These are phyloP conservation scores for Chrysosphaeria jannelii DNA, from an alignment of 2,329 filamentous ascomycete genomes.

Conservation along the genomic window DNA sequence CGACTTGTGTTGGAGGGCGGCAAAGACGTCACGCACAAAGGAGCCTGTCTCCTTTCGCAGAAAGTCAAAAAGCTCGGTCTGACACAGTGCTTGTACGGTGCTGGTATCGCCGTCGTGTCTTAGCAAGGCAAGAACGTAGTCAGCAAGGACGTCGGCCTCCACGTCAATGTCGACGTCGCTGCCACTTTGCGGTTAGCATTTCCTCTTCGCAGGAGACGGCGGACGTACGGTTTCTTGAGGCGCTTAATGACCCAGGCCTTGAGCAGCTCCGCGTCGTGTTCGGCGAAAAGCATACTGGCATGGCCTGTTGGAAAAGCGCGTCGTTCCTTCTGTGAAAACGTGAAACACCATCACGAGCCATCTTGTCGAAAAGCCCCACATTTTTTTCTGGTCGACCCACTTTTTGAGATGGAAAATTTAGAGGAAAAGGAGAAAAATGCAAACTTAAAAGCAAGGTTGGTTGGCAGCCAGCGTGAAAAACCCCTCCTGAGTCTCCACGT, in stretches of 20 bases:
- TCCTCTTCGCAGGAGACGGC: slow-evolving; percentile 9
- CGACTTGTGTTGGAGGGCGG: slow-evolving; percentile 28
- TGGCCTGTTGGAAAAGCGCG: too few species aligned
- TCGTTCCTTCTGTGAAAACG: too few species aligned
- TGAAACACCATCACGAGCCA: too few species aligned
- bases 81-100: slow-evolving; percentile 35
- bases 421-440: too few species aligned
- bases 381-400: too few species aligned
- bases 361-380: too few species aligned
- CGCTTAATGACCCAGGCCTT: slow-evolving; percentile 55
- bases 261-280: slow-evolving; percentile 29
- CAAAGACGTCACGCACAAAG: slow-evolving; percentile 44
- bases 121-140: slow-evolving; percentile 56
- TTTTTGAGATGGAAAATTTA: too few species aligned
- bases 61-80: slow-evolving; percentile 47
- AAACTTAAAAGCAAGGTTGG: too few species aligned
- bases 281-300: slow-evolving; percentile 36
- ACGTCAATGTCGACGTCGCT: slow-evolving; percentile 62
- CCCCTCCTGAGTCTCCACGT: too few species aligned
- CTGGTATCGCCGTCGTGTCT: slow-evolving; percentile 34
- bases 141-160: slow-evolving; percentile 53
- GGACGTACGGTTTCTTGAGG: slow-evolving; percentile 43
- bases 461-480: too few species aligned
- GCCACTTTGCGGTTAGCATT: slow-evolving; percentile 50
- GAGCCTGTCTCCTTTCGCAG: slow-evolving; percentile 32